phyloP scores from a whole-genome alignment of 331 rosid species.

The Spiraea crenata region DNA sequence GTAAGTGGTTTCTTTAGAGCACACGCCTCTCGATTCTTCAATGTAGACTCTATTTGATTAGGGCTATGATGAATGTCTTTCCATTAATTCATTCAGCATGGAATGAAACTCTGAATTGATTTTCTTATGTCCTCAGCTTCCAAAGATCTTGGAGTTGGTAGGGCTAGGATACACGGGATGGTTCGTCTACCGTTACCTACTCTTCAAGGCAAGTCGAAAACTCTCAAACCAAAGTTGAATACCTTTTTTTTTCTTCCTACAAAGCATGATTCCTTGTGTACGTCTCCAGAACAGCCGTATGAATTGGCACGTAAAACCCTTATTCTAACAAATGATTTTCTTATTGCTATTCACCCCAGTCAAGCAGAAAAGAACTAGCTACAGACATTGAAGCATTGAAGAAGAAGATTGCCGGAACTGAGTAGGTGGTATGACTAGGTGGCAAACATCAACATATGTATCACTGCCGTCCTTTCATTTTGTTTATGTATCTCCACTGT shows the following conservation, averaged over 20 bases:
- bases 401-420: slow-evolving; percentile 87
- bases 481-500: slow-evolving; percentile 33
- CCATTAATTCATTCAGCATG: not conserved
- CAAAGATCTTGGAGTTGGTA: slow-evolving; percentile 91
- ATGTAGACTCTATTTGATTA: not conserved
- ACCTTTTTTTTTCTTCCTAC: slow-evolving; percentile 10
- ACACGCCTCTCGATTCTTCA: not conserved
- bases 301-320: not conserved
- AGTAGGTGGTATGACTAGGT: slow-evolving; percentile 35
- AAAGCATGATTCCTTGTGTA: not conserved
- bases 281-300: not conserved
- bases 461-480: slow-evolving; percentile 32
- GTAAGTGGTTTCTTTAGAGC: slow-evolving; percentile 38
- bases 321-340: slow-evolving; percentile 16
- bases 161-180: slow-evolving; percentile 98
- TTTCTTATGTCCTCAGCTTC: slow-evolving; percentile 59
- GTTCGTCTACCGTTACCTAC: slow-evolving; percentile 98
- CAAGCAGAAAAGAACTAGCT: slow-evolving; percentile 84
- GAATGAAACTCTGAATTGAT: slow-evolving; percentile 18
- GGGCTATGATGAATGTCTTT: not conserved
- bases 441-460: slow-evolving; percentile 13
- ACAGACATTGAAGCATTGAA: slow-evolving; percentile 76
- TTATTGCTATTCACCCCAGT: slow-evolving; percentile 19
- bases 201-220: slow-evolving; percentile 65
- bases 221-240: slow-evolving; percentile 12